Conservation (phyloP, 2,329 filamentous ascomycete species). For the Onygenales sp. region DNA sequence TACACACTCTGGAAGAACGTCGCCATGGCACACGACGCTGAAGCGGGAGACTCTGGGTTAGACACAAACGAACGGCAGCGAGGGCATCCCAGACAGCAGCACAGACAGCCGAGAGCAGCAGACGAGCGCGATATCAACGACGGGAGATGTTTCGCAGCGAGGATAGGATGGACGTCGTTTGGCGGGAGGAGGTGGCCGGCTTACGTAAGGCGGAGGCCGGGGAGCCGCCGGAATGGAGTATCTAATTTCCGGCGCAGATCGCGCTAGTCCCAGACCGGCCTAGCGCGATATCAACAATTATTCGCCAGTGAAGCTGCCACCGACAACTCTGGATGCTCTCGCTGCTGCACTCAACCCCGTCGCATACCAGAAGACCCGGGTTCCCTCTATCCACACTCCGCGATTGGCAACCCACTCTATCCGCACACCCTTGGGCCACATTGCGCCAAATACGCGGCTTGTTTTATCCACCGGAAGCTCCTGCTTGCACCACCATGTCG, state of each 20-base stretch:
- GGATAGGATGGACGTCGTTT: background rate
- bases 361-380: too few relatives aligned
- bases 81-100: constrained; percentile 2
- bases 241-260: too few relatives aligned
- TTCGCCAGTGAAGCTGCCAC: too few relatives aligned
- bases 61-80: background rate
- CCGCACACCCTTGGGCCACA: too few relatives aligned
- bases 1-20: constrained; percentile 44
- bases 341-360: too few relatives aligned
- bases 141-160: background rate
- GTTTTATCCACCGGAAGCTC: background rate
- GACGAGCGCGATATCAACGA: background rate
- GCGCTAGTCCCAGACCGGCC: too few relatives aligned
- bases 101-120: background rate
- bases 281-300: too few relatives aligned
- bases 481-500: constrained; percentile 4
- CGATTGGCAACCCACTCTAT: too few relatives aligned
- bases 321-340: too few relatives aligned
- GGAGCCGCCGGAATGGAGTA: too few relatives aligned
- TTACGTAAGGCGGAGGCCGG: background rate
- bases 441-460: too few relatives aligned
- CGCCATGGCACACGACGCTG: constrained; percentile 27
- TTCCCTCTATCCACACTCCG: too few relatives aligned
- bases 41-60: constrained; percentile 6
- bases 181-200: background rate